Base-by-base conservation (phyloP, 495 filamentous ascomycete genomes). In the Copromyces sp. region DNA sequence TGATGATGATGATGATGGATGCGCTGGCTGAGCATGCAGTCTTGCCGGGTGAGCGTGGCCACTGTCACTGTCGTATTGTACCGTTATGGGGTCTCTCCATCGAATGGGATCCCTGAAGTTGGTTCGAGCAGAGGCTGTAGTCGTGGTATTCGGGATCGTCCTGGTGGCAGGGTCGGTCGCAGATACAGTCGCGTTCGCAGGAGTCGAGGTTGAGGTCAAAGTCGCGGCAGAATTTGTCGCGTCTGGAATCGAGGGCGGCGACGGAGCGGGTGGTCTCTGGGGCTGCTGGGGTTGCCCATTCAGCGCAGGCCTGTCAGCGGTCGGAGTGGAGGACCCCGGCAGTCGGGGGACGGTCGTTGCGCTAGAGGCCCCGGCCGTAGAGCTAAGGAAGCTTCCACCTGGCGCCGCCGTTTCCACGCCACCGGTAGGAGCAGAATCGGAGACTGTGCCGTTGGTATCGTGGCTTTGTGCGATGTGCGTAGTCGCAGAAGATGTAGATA, bases 21-120 rank as follows among this genome's bases (percentile, higher is more conserved):
- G 73, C 42, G 24, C 39, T 12, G 37, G 35, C 35, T 72, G 39
- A 14, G 73, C 14, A 37, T 69, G 61, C 17, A 70, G 16, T 71
- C 75, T 76, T 44, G 70, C 74, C 39, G 73, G 74, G 39, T 76
- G 70, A 53, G 73, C 59, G 38, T 73, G 73, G 61, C 75, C 74
- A 35, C 45, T 61, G 53, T 61, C 72, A 71, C 71, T 68, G 65
- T 78, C 74, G 39, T 72, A 73, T 12, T 78, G 70, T 5, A 79
- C 73, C 20, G 73, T 73, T 42, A 76, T 74, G 68, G 76, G 77
- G 20, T 75, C 76, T 68, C 53, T 69, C 76, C 74, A 75, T 9
- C 76, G 73, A 38, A 76, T 71, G 32, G 61, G 42, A 24, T 74
- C 53, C 14, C 29, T 61, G 53, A 61, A 61, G 53, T 35, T 61